Evolutionary conservation across 345 rosid species (phyloP), one percentile per base, ranked within the genome.

Genomic region (Cardamine resedifolia): DNA sequence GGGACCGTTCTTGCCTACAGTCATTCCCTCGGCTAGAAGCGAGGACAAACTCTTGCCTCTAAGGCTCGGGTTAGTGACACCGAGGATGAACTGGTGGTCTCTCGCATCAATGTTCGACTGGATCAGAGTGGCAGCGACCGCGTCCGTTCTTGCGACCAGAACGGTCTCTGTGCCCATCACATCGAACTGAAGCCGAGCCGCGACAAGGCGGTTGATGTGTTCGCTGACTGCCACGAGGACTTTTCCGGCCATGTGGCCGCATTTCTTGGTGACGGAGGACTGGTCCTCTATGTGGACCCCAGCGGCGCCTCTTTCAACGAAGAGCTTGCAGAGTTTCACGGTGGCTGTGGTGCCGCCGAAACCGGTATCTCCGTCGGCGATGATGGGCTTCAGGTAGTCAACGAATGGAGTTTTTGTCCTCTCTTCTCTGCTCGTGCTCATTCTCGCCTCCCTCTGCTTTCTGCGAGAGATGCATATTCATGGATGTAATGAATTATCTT

Each of bases 211-310:
- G 70, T 92, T 92, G 48, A 92, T 87, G 71, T 96, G 98, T 66
- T 92, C 99, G 41, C 89, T 90, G 20, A 92, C 82, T 0, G 98
- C 91, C 45, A 96, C 99, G 3, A 96, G 92, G 34, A 96, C 98
- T 73, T 92, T 96, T 12, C 97, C 97, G 3, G 98, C 97, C 98
- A 92, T 90, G 79, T 96, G 98, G 38, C 97, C 97, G 7, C 98
- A 92, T 80, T 92, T 90, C 74, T 96, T 96, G 64, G 98, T 92
- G 23, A 90, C 88, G 2, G 99, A 96, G 3, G 95, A 88, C 82
- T 96, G 96, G 63, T 96, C 99, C 78, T 96, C 98, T 26, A 96
- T 83, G 75, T 92, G 98, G 28, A 96, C 98, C 3, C 96, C 98
- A 5, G 96, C 99, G 3, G 98, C 97, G 0, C 96, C 98, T 9